A percentile compares a stretch with the other conserved stretches of the same genome.
Evolutionary conservation across 306 rosid species (phyloP).

Genomic region (Trifolium pratense): DNA sequence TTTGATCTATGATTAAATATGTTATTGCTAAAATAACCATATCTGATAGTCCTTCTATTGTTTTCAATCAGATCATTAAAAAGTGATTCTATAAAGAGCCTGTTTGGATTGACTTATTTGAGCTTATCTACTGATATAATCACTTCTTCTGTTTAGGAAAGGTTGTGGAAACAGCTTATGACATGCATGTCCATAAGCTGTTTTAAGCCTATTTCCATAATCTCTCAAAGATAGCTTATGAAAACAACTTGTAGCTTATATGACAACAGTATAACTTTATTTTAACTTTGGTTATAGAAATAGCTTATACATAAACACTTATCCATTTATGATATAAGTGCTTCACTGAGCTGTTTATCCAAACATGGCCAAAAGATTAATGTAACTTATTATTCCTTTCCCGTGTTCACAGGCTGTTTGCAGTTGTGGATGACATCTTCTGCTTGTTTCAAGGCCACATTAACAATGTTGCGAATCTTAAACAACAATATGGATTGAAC

Average conservation of each 20-base stretch:
- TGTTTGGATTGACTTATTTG: not conserved
- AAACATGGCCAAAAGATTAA: not conserved
- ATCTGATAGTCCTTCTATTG: constrained; percentile 4
- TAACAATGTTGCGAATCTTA: constrained; percentile 77
- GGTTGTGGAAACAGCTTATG: not conserved
- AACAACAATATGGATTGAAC: constrained; percentile 94
- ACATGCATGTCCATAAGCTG: too few relatives aligned
- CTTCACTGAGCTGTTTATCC: not conserved
- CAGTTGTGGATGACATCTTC: constrained; percentile 98
- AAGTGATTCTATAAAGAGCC: not conserved
- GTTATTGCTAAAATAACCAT: not conserved
- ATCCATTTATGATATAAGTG: not conserved
- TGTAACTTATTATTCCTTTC: not conserved
- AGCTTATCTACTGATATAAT: not conserved
- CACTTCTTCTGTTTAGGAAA: not conserved
- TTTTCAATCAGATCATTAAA: not conserved
- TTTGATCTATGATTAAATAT: constrained; percentile 12
- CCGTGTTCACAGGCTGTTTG: constrained; percentile 68
- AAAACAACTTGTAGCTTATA: not conserved
- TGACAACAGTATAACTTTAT: not conserved
- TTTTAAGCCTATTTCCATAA: not conserved
- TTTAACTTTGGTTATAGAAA: not conserved
- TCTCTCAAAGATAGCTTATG: not conserved
- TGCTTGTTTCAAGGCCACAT: constrained; percentile 95
- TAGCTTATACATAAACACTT: not conserved